Base-by-base conservation (phyloP, 495 filamentous ascomycete species). In the Penicillium macrosclerotiorum region DNA sequence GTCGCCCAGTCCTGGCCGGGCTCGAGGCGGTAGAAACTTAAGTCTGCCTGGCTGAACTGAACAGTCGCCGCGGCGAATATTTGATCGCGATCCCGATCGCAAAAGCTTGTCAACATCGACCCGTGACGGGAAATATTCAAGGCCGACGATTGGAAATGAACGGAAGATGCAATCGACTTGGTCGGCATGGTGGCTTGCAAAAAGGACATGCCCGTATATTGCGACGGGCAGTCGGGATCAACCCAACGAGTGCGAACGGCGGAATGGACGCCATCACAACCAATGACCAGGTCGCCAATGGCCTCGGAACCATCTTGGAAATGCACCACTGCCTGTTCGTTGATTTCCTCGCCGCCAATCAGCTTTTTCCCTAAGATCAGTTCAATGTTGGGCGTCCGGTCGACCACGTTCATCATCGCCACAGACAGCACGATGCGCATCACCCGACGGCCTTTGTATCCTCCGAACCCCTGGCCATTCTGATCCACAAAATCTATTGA, bases 181-280 rank as follows among this genome's bases (percentile, higher is more conserved):
- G 60, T 33, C 0, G 67, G 64, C 12, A 77, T 53, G 12, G 66
- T 64, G n/a, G 69, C 65, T 53, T 81, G 81, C n/a, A 77, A 62
- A 39, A 76, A 76, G 0, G 73, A 78, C 22, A 80, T 67, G 5
- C 78, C 79, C 0, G 76, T 79, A 53, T 84, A 84, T 20, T 73
- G 63, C 5, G 73, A 71, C 13, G 67, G 64, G 6, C 71, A 63
- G 6, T 59, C 60, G 0, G 72, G 71, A 46, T 81, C 78, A 24
- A 84, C 71, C 51, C 75, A 77, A 12, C 65, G 56, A 13, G 67
- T 70, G 8, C 81, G 74, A 8, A 76, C 70, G 13, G 68, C 67
- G 1, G 80, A 84, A 59, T 81, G 76, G n/a, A 84, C 79, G 4
- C 82, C 82, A 49, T 85, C 82, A 55, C 80, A 83, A 33, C 80